Evolutionary conservation across 768 basidiomycete species (phyloP).

Genomic region (Leccinum ochraceum): DNA sequence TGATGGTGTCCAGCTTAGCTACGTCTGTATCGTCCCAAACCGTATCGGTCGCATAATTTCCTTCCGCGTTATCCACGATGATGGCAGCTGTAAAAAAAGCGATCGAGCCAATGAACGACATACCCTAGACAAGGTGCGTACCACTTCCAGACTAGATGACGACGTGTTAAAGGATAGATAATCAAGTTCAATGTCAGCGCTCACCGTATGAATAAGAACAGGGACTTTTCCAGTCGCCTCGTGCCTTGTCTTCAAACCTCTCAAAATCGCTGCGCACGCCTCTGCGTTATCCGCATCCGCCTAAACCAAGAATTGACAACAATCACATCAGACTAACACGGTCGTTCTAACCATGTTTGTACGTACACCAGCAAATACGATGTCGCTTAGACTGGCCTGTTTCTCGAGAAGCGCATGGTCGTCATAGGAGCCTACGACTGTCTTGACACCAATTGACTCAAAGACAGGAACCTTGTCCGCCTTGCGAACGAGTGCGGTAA

Average conservation of each 20-base stretch:
- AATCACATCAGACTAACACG: neutral
- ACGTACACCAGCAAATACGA: constrained; percentile 44
- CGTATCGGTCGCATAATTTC: constrained; percentile 35
- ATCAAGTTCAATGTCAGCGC: constrained; percentile 19
- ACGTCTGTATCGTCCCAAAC: constrained; percentile 53
- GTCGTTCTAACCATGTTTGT: neutral
- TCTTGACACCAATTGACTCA: constrained; percentile 26
- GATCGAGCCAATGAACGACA: neutral
- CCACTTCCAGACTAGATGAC: constrained; percentile 50
- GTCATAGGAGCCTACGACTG: constrained; percentile 44
- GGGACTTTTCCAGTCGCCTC: constrained; percentile 43
- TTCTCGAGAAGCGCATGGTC: constrained; percentile 45
- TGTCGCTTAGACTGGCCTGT: constrained; percentile 45
- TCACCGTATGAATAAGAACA: constrained; percentile 62
- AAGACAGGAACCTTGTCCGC: constrained; percentile 25
- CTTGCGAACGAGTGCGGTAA: constrained; percentile 35
- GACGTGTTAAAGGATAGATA: neutral
- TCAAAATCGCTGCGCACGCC: constrained; percentile 48
- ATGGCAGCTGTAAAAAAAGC: constrained; percentile 32
- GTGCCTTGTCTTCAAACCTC: constrained; percentile 50
- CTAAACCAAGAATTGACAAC: constrained; percentile 23
- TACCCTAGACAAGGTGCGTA: constrained; percentile 13
- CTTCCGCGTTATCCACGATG: constrained; percentile 47
- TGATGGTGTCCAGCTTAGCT: constrained; percentile 46
- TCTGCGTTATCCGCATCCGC: constrained; percentile 49